These are phyloP conservation scores for Globisporangium perplexum DNA, from an alignment of 352 stramenopile species.

Conservation along the genomic window DNA sequence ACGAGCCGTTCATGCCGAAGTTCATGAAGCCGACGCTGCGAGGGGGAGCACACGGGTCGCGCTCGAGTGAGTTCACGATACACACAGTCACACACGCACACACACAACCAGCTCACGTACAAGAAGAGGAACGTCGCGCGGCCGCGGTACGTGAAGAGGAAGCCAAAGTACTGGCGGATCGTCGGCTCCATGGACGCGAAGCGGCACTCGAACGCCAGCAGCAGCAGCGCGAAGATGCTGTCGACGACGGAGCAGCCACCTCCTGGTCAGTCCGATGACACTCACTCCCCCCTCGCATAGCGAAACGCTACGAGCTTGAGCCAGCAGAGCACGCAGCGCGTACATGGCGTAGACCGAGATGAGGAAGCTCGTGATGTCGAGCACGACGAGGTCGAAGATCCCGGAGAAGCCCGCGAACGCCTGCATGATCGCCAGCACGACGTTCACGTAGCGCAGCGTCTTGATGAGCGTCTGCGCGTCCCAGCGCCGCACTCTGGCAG, in stretches of 20 bases:
- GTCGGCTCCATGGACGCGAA: constrained; percentile 84
- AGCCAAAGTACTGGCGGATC: constrained; percentile 83
- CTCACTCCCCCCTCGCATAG: background rate
- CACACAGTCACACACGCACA: background rate
- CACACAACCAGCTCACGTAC: constrained; percentile 17
- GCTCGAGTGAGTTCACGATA: background rate
- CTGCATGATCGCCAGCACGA: constrained; percentile 73
- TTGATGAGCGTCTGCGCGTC: constrained; percentile 66
- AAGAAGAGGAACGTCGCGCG: constrained; percentile 83
- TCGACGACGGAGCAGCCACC: background rate
- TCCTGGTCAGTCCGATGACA: background rate
- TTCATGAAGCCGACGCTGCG: constrained; percentile 81
- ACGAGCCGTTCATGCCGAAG: constrained; percentile 76
- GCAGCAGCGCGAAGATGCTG: constrained; percentile 78
- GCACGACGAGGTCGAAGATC: constrained; percentile 79
- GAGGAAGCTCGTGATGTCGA: constrained; percentile 85
- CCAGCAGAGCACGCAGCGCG: constrained; percentile 1
- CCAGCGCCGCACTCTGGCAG: constrained; percentile 52
- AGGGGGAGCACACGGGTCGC: background rate
- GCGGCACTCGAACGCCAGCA: constrained; percentile 84
- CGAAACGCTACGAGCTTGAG: too few species aligned
- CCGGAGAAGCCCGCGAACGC: constrained; percentile 77
- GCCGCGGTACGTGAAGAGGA: constrained; percentile 85
- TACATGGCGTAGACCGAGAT: constrained; percentile 87
- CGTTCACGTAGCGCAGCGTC: constrained; percentile 81